Evolutionary conservation across 495 filamentous ascomycete species (phyloP).

Genomic region (Neurospora sublineolata): DNA sequence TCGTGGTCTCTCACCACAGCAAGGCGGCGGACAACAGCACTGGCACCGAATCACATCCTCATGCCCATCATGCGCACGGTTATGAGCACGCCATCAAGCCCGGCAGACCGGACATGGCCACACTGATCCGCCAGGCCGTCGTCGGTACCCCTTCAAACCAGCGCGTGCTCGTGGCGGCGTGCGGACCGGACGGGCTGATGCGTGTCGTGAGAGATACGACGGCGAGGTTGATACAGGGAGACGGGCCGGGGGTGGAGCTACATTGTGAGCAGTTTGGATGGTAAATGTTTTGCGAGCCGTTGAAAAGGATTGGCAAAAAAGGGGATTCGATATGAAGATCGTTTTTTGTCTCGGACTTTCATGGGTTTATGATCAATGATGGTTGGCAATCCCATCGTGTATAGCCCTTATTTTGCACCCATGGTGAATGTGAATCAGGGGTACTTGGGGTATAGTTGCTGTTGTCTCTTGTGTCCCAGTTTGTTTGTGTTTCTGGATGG

Average conservation of each 20-base stretch:
- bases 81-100: constrained; percentile 17
- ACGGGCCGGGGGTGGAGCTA: constrained; percentile 41
- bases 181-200: constrained; percentile 40
- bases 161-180: constrained; percentile 39
- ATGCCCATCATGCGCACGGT: not conserved
- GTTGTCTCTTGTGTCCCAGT: not conserved
- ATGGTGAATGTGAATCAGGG: not conserved
- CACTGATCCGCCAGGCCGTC: constrained; percentile 32
- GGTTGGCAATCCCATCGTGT: not conserved
- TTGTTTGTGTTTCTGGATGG: not conserved
- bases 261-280: constrained; percentile 47
- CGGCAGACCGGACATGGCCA: constrained; percentile 31
- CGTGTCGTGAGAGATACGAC: constrained; percentile 37
- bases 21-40: constrained; percentile 2
- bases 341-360: not conserved
- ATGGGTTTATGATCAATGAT: not conserved
- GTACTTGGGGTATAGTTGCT: not conserved
- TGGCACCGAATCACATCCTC: constrained; percentile 1
- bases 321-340: too few species aligned
- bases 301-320: not conserved
- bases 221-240: constrained; percentile 34
- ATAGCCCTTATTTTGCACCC: not conserved
- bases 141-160: constrained; percentile 25
- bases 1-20: constrained; percentile 6
- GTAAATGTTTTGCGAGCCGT: constrained; percentile 12